Base-by-base conservation (phyloP, 768 basidiomycete genomes). In the Mycena polygramma region DNA sequence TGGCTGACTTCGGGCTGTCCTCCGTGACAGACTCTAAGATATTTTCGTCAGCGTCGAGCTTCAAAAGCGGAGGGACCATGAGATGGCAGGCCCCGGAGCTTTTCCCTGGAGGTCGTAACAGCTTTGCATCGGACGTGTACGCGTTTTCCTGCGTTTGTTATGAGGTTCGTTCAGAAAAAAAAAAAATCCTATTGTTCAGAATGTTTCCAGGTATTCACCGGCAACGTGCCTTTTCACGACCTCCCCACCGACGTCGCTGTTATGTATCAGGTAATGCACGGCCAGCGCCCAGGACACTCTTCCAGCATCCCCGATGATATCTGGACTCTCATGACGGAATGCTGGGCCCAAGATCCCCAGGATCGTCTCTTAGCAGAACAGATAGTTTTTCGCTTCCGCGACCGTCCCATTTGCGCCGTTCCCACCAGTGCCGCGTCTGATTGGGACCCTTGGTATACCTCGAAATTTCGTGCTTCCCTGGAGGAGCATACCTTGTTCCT, bases 51-150 rank as follows among this genome's bases (percentile, higher is more conserved):
- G 69, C 78, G 2, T 72, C 76, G 17, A 57, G 57, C 14, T 45
- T 41, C 24, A 73, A 72, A 17, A 63, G 45, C 19, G 74, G 72
- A 45, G 77, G 79, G 11, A 76, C 79, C 13, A 43, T 68, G 4
- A 49, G 78, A 64, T 80, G 79, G 79, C 74, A 75, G 45, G 79
- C 79, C 4, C 79, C 79, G 3, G 79, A 80, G 51, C 52, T 80
- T n/a, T 61, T 75, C 14, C 46, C 11, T 36, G 74, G 35, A 57
- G 71, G 48, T 75, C 70, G 13, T 7, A 75, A 75, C 35, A 69
- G 67, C 51, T 68, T 70, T 39, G 69, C 68, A 15, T 79, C 75
- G 30, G 80, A 80, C 65, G 63, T 81, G 17, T 81, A 78, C 41
- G 77, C 78, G 19, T 79, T 77, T 71, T 70, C 74, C 19, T 77